A percentile compares a stretch with the other conserved stretches of the same genome.
These are phyloP conservation scores for Colletotrichum viniferum DNA, from an alignment of 2,329 filamentous ascomycete species.

Conservation along the genomic window DNA sequence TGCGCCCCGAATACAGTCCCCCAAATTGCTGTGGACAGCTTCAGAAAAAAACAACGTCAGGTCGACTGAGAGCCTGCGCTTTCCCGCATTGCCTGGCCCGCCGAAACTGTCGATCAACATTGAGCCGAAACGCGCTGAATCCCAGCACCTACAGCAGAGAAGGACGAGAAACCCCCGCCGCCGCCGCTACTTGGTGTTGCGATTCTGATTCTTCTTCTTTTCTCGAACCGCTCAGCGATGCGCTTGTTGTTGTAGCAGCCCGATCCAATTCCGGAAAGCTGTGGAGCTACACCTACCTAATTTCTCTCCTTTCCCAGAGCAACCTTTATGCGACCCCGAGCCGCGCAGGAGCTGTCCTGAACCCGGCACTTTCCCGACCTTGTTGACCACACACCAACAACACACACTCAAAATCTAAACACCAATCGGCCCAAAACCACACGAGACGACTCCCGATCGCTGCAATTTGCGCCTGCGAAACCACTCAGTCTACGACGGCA, in stretches of 20 bases:
- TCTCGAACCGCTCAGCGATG: not conserved
- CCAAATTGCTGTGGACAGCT: conserved; percentile 21
- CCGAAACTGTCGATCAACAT: conserved; percentile 44
- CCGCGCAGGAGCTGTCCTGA: conserved; percentile 1
- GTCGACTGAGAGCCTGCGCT: conserved; percentile 15
- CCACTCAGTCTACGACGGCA: not conserved
- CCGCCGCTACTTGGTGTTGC: conserved; percentile 2
- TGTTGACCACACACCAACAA: not conserved
- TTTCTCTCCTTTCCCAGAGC: conserved; percentile 11
- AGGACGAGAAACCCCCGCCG: not conserved
- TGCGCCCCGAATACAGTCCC: not conserved
- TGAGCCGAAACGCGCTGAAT: conserved; percentile 36
- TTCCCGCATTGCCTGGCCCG: conserved; percentile 25
- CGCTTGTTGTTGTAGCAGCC: conserved; percentile 7
- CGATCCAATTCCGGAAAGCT: conserved; percentile 14
- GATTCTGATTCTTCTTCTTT: not conserved
- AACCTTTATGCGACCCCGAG: conserved; percentile 4
- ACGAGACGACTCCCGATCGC: not conserved
- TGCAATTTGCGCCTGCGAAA: not conserved
- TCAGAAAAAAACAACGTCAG: not conserved
- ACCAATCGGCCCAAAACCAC: not conserved
- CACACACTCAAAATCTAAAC: not conserved
- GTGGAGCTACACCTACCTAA: conserved; percentile 19
- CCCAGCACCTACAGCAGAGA: conserved; percentile 1
- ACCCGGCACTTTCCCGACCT: conserved; percentile 3